Conservation (phyloP, 2,329 filamentous ascomycete genomes). For the Calycina herbarum region DNA sequence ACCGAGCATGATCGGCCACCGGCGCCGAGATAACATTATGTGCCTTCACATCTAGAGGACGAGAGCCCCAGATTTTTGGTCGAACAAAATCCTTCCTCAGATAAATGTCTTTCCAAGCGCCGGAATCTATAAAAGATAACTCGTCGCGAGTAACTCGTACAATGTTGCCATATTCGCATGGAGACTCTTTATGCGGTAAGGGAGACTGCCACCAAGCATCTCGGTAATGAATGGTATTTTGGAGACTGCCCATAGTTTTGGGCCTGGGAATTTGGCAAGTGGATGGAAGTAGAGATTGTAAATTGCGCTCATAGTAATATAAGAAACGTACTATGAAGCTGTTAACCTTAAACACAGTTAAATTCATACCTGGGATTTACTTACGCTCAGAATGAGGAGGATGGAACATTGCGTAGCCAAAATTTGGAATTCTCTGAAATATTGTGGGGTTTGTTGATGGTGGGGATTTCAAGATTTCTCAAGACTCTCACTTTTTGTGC, state of each 20-base stretch:
- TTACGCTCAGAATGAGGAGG: not conserved
- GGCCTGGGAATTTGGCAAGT: conserved; percentile 23
- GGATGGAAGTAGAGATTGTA: conserved; percentile 23
- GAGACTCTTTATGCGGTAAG: conserved; percentile 9
- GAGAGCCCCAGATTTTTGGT: conserved; percentile 6
- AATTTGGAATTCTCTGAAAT: no score
- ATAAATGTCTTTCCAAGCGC: conserved; percentile 16
- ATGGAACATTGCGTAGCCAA: not conserved
- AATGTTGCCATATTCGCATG: conserved; percentile 33
- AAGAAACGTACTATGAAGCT: not conserved
- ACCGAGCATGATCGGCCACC: conserved; percentile 25
- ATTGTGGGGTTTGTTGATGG: no score
- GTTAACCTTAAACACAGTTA: not conserved
- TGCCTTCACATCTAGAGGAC: not conserved
- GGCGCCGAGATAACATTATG: not conserved
- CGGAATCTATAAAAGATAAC: conserved; percentile 26
- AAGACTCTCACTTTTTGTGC: no score
- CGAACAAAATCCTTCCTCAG: conserved; percentile 6
- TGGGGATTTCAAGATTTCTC: no score
- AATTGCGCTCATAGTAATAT: not conserved
- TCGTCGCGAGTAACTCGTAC: conserved; percentile 36
- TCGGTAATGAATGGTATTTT: conserved; percentile 10
- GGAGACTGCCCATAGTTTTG: conserved; percentile 15
- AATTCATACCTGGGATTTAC: not conserved
- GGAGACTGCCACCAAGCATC: conserved; percentile 11